Percentiles rank a stretch among this genome's conserved stretches.
phyloP scores from a whole-genome alignment of 768 basidiomycete species.

The Hygrocybe punicea region DNA sequence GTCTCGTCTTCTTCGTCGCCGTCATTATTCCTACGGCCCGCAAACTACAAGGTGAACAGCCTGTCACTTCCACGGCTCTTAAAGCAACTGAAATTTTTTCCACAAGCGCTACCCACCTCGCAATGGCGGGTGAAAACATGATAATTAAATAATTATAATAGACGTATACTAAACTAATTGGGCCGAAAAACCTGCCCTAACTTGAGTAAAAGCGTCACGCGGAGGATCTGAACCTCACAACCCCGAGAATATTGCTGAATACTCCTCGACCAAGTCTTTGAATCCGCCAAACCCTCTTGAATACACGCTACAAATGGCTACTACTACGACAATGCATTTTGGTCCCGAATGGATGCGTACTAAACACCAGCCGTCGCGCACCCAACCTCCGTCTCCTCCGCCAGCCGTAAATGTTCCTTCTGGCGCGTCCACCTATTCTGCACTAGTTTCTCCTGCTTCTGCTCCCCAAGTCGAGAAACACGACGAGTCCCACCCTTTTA shows the following conservation, averaged over 20 bases:
- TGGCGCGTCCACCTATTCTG: conserved; percentile 66
- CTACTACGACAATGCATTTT: conserved; percentile 74
- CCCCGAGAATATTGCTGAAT: background rate
- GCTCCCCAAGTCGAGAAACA: conserved; percentile 50
- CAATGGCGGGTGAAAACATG: conserved; percentile 67
- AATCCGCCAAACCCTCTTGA: background rate
- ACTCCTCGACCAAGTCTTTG: background rate
- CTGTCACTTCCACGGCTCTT: background rate
- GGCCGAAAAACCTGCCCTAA: conserved; percentile 40
- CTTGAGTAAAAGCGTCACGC: conserved; percentile 11
- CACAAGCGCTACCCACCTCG: conserved; percentile 58
- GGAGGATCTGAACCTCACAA: background rate
- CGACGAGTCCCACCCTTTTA: conserved; percentile 74
- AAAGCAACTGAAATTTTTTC: conserved; percentile 13
- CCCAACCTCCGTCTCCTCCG: conserved; percentile 59
- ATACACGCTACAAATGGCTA: conserved; percentile 39
- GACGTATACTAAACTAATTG: too few species aligned
- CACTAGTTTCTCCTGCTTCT: conserved; percentile 57
- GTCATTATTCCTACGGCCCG: conserved; percentile 84
- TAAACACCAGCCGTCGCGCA: conserved; percentile 58
- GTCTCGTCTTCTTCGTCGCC: conserved; percentile 64
- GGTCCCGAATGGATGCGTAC: conserved; percentile 92
- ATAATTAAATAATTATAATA: too few species aligned
- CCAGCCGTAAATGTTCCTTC: conserved; percentile 41
- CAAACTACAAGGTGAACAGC: conserved; percentile 73